Base-by-base conservation (phyloP, 179 eudicot species). In the Dionaea muscipula region DNA sequence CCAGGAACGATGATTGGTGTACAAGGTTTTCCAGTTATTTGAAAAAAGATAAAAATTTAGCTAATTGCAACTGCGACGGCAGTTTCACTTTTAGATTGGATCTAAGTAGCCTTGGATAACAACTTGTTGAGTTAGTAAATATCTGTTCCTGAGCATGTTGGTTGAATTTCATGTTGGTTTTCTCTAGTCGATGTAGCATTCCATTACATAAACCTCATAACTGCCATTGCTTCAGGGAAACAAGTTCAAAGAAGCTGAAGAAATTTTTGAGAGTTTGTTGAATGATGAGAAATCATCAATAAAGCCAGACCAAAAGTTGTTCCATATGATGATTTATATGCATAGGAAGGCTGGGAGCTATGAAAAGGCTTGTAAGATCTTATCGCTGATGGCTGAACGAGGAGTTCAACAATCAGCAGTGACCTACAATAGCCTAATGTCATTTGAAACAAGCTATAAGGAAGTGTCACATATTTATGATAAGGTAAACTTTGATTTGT, bases 251-350 rank as follows among this genome's bases (percentile, higher is more conserved):
- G 90, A 81, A 65, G 97, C 97, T 52, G 94, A 90, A 72, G 94
- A 72, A 33, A 57, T 83, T 18, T 86, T 90, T 72, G 86, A 86
- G 47, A 56, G 71, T 66, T 78, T 90, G 64, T 60, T 84, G 53
- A 68, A 67, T 61, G 65, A 76, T 51, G 74, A 90, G 60, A 74
- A 48, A 39, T 73, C 95, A 33, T 79, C 87, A 38, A 67, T 83
- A 49, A 81, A 72, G 65, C 97, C 97, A 9, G 97, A 90, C 62
- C 97, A 86, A 63, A 86, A 90, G 69, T 81, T 90, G 97, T 90
- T 90, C 66, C 95, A 90, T 62, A 83, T 86, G 97, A 83, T 90
- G 89, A 90, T 90, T 47, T 86, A 86, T 67, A 79, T 90, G 95
- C 73, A 81, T 56, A 79, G 61, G 69, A 90, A 90, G 67, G 85